Conservation (phyloP, 805 yeast genomes). For the Myxozyma geophila region DNA sequence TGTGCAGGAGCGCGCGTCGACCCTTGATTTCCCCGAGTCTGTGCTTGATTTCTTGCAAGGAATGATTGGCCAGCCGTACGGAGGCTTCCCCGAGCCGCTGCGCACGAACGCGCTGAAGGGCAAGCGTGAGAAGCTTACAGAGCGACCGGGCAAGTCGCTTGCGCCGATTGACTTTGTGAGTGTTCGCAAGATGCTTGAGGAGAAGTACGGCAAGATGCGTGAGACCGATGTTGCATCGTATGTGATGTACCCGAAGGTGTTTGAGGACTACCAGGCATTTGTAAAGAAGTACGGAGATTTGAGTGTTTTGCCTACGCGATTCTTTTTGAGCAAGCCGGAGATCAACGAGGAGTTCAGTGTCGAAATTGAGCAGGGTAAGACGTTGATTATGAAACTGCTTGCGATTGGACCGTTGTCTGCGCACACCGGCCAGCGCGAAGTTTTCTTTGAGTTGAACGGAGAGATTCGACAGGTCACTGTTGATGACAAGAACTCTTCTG, state of each 20-base stretch:
- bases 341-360: slow-evolving; percentile 88
- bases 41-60: slow-evolving; percentile 99
- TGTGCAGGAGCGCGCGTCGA: slow-evolving; percentile 81
- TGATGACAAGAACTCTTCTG: slow-evolving; percentile 82
- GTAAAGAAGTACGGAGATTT: slow-evolving; percentile 85
- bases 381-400: slow-evolving; percentile 83
- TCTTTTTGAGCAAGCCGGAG: slow-evolving; percentile 84
- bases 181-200: slow-evolving; percentile 71
- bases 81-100: slow-evolving; percentile 99
- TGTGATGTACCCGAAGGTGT: slow-evolving; percentile 98
- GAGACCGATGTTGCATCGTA: slow-evolving; percentile 94
- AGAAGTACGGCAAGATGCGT: slow-evolving; percentile 68
- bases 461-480: slow-evolving; percentile 95
- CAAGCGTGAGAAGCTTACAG: slow-evolving; percentile 86
- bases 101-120: slow-evolving; percentile 88
- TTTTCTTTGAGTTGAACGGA: slow-evolving; percentile 97
- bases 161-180: slow-evolving; percentile 78
- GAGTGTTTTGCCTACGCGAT: slow-evolving; percentile 90
- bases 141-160: slow-evolving; percentile 90
- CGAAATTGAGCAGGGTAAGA: slow-evolving; percentile 93
- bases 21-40: slow-evolving; percentile 97
- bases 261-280: slow-evolving; percentile 78
- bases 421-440: slow-evolving; percentile 91
- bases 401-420: slow-evolving; percentile 88
- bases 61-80: slow-evolving; percentile 98